These are phyloP conservation scores for Cercophora newfieldiana DNA, from an alignment of 495 filamentous ascomycete species.

Conservation along the genomic window DNA sequence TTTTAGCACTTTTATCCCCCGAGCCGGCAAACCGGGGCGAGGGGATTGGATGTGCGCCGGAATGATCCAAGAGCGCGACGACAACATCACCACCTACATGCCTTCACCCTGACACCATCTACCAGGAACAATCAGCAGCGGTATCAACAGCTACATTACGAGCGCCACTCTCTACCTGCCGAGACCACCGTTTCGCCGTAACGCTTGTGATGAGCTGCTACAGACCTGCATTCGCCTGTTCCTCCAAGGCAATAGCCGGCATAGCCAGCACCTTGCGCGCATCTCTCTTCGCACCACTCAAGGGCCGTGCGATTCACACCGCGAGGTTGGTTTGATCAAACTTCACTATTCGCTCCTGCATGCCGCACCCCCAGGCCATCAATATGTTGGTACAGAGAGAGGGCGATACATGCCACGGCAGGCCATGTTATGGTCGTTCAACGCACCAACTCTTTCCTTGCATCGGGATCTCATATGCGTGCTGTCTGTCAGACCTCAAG, in stretches of 20 bases:
- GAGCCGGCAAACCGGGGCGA: not conserved
- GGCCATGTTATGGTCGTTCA: not conserved
- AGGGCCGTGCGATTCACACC: not conserved
- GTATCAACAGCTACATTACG: not conserved
- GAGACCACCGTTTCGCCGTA: not conserved
- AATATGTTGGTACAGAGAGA: not conserved
- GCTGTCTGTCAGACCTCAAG: slow-evolving; percentile 27
- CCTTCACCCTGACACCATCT: not conserved
- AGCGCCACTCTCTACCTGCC: not conserved
- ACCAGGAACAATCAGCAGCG: not conserved
- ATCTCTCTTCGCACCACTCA: not conserved
- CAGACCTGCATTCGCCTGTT: not conserved
- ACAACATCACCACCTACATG: not conserved
- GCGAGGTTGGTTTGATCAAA: not conserved
- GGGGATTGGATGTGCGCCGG: not conserved
- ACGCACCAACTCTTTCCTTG: slow-evolving; percentile 3
- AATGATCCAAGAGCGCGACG: not conserved
- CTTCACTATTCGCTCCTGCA: not conserved
- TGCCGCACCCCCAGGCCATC: not conserved
- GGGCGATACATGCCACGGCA: not conserved
- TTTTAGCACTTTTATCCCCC: not conserved
- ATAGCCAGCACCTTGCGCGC: not conserved
- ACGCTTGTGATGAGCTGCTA: not conserved
- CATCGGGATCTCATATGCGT: slow-evolving; percentile 17
- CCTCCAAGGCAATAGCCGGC: not conserved